Evolutionary conservation across 2,329 filamentous ascomycete genomes (phyloP), one percentile per base, ranked within the genome.

Genomic region (Hansfordia pulvinata): DNA sequence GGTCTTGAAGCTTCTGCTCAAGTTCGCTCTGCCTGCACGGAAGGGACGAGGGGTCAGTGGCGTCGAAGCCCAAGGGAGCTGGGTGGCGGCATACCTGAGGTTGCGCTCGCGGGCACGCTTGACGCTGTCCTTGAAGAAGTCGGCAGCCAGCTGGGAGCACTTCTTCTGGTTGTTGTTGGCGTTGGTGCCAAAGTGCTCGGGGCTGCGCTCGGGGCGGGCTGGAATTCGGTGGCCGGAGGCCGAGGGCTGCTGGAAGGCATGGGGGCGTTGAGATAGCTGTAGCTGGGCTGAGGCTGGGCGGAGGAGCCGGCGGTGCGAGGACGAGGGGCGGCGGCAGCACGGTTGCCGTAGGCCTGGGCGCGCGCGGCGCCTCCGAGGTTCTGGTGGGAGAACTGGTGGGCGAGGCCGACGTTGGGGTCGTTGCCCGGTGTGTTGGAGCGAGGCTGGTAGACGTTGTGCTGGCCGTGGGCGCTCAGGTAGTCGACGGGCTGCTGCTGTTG

Each of bases 51-150:
- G 12, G 17, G 30, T 38, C 23, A 38, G 46, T 48, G 30, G 14
- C 18, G 10, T 12, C 7, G 20, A 11, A 16, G n/a, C 9, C 19
- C 13, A 14, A 13, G 20, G 19, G 26, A 28, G n/a, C 23, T 13
- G 14, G 23, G 17, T 17, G 21, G 20, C 17, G 19, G 49, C 67
- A 42, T 58, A 93, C 86, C 86, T 80, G 54, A 92, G 76, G 53
- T 98, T 98, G 32, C 90, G 76, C 58, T 96, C 90, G 40, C 88
- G 73, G 27, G 90, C 90, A 42, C 90, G 75, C 63, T 93, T 88
- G 30, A 98, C 92, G 50, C 88, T 96, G 56, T 98, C 88, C 57
- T 93, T 92, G 72, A 96, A 98, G 62, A 96, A 96, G 42, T 90
- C 85, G 30, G 79, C 74, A 20, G 92, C 80, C 46, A 76, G 50